These are phyloP conservation scores for Physcomitrellopsis africana DNA, from an alignment of 225 moss, liverwort and hornwort genomes.

Conservation along the genomic window DNA sequence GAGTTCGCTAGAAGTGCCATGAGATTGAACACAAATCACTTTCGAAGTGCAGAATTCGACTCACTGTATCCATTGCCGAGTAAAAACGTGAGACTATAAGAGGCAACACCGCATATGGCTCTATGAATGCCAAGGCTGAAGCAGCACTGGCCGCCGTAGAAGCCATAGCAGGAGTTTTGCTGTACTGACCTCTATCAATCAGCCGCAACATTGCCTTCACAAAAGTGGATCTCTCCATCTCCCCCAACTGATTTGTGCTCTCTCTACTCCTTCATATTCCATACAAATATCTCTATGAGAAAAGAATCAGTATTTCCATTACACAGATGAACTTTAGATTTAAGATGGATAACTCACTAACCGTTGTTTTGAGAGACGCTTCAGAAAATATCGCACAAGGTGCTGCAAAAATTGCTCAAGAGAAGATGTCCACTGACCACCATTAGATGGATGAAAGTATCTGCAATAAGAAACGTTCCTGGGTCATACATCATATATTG, in stretches of 20 bases:
- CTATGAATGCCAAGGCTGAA: slow-evolving; percentile 85
- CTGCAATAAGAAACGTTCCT: slow-evolving; percentile 46
- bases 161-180: slow-evolving; percentile 87
- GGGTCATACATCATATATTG: slow-evolving; percentile 30
- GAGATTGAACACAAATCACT: background rate
- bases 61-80: slow-evolving; percentile 89
- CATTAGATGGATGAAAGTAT: slow-evolving; percentile 99
- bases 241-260: slow-evolving; percentile 53
- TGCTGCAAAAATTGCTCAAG: slow-evolving; percentile 90
- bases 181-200: slow-evolving; percentile 96
- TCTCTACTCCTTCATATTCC: slow-evolving; percentile 43
- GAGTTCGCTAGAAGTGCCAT: background rate
- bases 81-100: slow-evolving; percentile 92
- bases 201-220: slow-evolving; percentile 91
- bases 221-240: slow-evolving; percentile 74
- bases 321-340: slow-evolving; percentile 10
- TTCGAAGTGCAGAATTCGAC: slow-evolving; percentile 32
- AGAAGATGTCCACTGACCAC: slow-evolving; percentile 91
- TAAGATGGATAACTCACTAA: slow-evolving; percentile 34
- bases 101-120: slow-evolving; percentile 92
- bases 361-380: slow-evolving; percentile 87
- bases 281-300: slow-evolving; percentile 30
- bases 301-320: slow-evolving; percentile 27
- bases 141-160: slow-evolving; percentile 92
- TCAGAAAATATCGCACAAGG: slow-evolving; percentile 85